Base-by-base conservation (phyloP, 2,329 filamentous ascomycete genomes). In the Fusarium sp. region DNA sequence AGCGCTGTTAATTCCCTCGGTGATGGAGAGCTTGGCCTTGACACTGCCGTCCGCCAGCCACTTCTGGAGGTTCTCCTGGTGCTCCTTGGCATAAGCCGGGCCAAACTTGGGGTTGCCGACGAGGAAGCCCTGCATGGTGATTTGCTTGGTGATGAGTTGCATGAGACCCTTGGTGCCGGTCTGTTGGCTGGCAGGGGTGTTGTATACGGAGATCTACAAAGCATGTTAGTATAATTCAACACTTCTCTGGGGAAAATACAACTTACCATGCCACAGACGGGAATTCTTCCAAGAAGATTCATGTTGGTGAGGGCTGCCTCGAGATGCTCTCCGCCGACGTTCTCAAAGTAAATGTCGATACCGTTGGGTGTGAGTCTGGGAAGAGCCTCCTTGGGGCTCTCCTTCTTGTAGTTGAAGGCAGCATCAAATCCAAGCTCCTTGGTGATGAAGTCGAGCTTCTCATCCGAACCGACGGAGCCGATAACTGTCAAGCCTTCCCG, bases 321-420 rank as follows among this genome's bases (percentile, higher is more conserved):
- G 33, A 89, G 81, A 59, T 88, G 86, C 35, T 88, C 86, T 7
- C 86, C 87, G 13, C 87, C 88, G 6, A 89, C 87, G 65, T 88
- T 89, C 72, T 89, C 87, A 67, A 84, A 89, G 81, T 88, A 88
- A 22, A 88, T 94, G 79, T 97, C 94, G 71, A 97, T 88, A 6
- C 94, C 94, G 14, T 95, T 83, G 1, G 94, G 94, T 0, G 93
- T 93, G 20, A 97, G 87, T 67, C 93, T 88, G 74, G 86, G 83
- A 65, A 97, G 86, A 0, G 93, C 94, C 13, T 92, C 92, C 1
- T 83, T 80, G 0, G 94, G 88, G 76, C 88, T 89, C 85, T 97
- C 94, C 76, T 90, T 95, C 88, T 97, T 96, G 88, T 97, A 97
- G 87, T 97, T 97, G 85, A 96, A 97, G 10, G 92, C 94, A 18